phyloP scores from a whole-genome alignment of 805 yeast genomes.

The Suhomyces prunicola region DNA sequence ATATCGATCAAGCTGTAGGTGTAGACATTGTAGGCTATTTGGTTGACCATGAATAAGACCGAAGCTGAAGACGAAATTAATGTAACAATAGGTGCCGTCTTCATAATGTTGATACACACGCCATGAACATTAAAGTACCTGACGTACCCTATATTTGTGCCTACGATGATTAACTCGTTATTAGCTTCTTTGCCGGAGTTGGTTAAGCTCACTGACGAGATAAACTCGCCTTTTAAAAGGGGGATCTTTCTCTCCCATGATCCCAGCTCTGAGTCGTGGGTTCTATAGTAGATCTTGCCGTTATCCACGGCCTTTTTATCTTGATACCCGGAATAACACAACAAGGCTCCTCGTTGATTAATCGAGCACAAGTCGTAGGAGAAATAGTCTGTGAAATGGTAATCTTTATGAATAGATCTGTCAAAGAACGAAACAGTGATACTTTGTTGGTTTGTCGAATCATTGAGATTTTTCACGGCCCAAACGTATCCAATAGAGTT shows the following conservation, averaged over 20 bases:
- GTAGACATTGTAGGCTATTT: conserved; percentile 30
- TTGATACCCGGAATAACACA: conserved; percentile 43
- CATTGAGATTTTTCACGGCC: conserved; percentile 49
- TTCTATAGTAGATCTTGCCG: conserved; percentile 59
- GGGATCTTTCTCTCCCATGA: conserved; percentile 72
- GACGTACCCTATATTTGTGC: conserved; percentile 74
- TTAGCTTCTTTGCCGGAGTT: conserved; percentile 6
- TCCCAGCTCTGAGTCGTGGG: conserved; percentile 60
- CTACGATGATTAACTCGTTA: conserved; percentile 54
- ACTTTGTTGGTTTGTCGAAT: conserved; percentile 44
- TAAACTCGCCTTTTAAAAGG: conserved; percentile 49
- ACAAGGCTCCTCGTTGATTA: conserved; percentile 60
- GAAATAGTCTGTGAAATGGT: conserved; percentile 76
- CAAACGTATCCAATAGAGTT: conserved; percentile 79
- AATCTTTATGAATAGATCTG: conserved; percentile 67
- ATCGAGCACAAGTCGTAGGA: conserved; percentile 74
- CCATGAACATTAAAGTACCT: conserved; percentile 73
- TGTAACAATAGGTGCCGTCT: conserved; percentile 69
- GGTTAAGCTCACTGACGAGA: conserved; percentile 64
- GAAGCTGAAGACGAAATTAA: conserved; percentile 60
- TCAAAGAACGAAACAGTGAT: conserved; percentile 90
- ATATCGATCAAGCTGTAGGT: conserved; percentile 49
- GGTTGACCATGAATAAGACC: conserved; percentile 51
- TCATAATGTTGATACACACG: conserved; percentile 64
- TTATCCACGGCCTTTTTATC: conserved; percentile 15